These are phyloP conservation scores for Ormosia emarginata DNA, from an alignment of 306 rosid genomes.

Conservation along the genomic window DNA sequence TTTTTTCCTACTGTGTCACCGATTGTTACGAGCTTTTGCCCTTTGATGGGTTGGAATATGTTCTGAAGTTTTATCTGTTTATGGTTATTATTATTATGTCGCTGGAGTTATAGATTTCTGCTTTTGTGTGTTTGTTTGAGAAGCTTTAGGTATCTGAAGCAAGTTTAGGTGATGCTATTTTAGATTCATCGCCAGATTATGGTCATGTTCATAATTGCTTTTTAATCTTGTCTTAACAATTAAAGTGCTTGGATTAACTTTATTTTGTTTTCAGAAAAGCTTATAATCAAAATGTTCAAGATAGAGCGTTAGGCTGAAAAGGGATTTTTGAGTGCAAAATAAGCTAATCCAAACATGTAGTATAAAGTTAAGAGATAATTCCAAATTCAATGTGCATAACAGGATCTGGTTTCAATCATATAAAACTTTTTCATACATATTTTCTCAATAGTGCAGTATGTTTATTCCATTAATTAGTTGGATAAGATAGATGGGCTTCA, in stretches of 20 bases:
- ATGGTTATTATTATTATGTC: background rate
- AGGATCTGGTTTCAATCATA: background rate
- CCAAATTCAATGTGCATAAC: background rate
- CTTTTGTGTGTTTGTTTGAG: background rate
- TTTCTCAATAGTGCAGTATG: background rate
- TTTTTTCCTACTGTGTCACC: background rate
- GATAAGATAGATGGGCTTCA: background rate
- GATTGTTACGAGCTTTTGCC: background rate
- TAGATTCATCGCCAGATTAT: background rate
- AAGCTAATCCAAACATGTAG: background rate
- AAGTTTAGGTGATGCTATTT: background rate
- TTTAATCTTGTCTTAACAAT: background rate
- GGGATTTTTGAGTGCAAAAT: background rate
- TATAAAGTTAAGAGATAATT: background rate
- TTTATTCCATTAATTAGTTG: background rate
- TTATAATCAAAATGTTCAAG: background rate
- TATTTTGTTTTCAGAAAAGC: background rate
- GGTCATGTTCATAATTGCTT: background rate
- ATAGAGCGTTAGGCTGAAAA: background rate
- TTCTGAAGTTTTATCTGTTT: background rate
- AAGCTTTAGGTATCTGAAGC: background rate
- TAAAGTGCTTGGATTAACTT: background rate
- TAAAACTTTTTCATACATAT: background rate
- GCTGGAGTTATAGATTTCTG: background rate
- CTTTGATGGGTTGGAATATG: background rate